These are phyloP conservation scores for Nevesoporus exiguus DNA, from an alignment of 768 basidiomycete species.

Conservation along the genomic window DNA sequence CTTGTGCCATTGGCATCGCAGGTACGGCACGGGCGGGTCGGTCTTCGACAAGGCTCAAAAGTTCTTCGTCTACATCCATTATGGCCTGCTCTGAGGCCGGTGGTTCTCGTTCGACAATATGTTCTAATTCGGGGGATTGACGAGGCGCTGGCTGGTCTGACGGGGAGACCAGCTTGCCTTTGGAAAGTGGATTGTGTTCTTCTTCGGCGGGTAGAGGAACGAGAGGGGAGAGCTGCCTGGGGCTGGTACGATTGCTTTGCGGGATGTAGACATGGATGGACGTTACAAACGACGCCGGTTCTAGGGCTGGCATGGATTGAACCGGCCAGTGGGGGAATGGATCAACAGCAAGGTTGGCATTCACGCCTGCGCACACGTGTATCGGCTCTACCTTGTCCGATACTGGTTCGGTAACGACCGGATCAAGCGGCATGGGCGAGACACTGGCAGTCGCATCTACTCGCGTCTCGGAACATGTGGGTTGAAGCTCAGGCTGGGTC, in stretches of 20 bases:
- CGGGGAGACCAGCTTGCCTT: background rate
- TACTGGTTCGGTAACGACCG: background rate
- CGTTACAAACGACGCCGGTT: background rate
- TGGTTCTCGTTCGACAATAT: slow-evolving; percentile 2
- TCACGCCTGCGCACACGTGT: background rate
- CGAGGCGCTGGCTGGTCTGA: background rate
- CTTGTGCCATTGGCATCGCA: background rate
- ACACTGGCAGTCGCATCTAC: background rate
- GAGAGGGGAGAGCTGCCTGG: slow-evolving; percentile 15
- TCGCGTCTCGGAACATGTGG: background rate
- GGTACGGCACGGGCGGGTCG: slow-evolving; percentile 13
- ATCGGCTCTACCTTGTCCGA: background rate
- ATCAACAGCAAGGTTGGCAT: background rate
- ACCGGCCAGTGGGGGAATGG: background rate
- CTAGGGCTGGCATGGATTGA: background rate
- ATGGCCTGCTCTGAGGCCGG: slow-evolving; percentile 23
- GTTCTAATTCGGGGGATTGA: slow-evolving; percentile 9
- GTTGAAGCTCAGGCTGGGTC: background rate
- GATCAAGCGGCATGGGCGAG: background rate
- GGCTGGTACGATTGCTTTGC: slow-evolving; percentile 7
- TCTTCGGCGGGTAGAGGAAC: slow-evolving; percentile 1
- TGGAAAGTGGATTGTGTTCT: background rate
- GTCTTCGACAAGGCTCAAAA: slow-evolving; percentile 68
- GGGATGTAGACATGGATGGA: background rate
- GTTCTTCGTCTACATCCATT: slow-evolving; percentile 56